Percentiles rank a stretch among this genome's conserved stretches.
Evolutionary conservation across 169 alveolate genomes (phyloP).

Genomic region (Plasmodium knowlesi): DNA sequence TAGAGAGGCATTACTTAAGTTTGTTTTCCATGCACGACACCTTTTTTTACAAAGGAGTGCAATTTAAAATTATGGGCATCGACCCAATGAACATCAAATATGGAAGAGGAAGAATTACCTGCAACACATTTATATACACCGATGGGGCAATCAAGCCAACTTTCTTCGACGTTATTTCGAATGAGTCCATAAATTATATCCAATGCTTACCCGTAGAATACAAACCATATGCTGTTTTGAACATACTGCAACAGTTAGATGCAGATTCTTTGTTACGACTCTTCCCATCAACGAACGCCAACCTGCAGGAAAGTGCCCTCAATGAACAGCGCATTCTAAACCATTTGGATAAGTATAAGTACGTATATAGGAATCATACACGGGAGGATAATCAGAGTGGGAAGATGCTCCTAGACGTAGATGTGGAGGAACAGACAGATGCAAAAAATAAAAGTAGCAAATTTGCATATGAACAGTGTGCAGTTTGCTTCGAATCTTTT

Average conservation of each 20-base stretch:
- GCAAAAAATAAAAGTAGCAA: slow-evolving; percentile 9
- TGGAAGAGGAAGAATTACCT: slow-evolving; percentile 77
- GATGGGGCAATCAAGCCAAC: slow-evolving; percentile 79
- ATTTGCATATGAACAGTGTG: slow-evolving; percentile 77
- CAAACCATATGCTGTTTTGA: slow-evolving; percentile 78
- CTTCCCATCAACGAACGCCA: slow-evolving; percentile 78
- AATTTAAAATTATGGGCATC: slow-evolving; percentile 80
- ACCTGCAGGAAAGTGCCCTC: slow-evolving; percentile 6
- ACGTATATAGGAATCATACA: slow-evolving; percentile 28
- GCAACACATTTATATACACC: slow-evolving; percentile 76
- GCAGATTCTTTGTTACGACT: slow-evolving; percentile 77
- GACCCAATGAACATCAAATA: slow-evolving; percentile 75
- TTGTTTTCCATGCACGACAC: slow-evolving; percentile 80
- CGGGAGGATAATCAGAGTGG: slow-evolving; percentile 23
- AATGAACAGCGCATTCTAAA: neutral
- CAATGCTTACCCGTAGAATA: slow-evolving; percentile 77
- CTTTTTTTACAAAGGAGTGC: slow-evolving; percentile 81
- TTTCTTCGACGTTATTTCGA: slow-evolving; percentile 77
- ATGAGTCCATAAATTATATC: slow-evolving; percentile 75
- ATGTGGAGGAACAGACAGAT: neutral
- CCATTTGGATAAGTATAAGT: slow-evolving; percentile 32
- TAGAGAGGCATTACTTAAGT: slow-evolving; percentile 77
- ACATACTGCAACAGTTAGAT: slow-evolving; percentile 78
- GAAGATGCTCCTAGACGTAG: slow-evolving; percentile 43
- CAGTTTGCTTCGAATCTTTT: slow-evolving; percentile 77